Evolutionary conservation across 306 rosid genomes (phyloP), one percentile per base, ranked within the genome.

Genomic region (Mucuna pruriens): DNA sequence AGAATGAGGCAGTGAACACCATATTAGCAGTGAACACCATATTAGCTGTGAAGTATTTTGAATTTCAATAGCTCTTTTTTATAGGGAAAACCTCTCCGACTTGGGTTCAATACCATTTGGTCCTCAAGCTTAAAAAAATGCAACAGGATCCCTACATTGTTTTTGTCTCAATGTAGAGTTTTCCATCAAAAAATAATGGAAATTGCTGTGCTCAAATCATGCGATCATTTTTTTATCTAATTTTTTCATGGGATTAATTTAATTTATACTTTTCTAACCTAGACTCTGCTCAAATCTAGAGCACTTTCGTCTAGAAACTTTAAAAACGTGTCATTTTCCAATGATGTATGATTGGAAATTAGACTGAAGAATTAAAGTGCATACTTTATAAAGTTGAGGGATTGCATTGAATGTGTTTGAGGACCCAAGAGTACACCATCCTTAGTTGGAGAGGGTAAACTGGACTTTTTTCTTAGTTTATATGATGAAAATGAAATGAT

Each of bases 401-500:
- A 20, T 39, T 66, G 31, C 11, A 20, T 20, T 63, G 46, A 20
- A 5, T 19, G 17, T 63, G 29, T 54, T 54, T n/a, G 58, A 51
- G 74, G 54, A 11, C 74, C 55, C 31, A 9, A 25, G n/a, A 16
- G 33, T n/a, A n/a, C 74, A 25, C 38, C 1, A 26, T 55, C 75
- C 26, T 70, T 29, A 25, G 61, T 31, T 71, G 42, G 57, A 57
- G 57, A 6, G 78, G 40, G 22, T 29, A 38, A 23, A 45, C 12
- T 15, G 68, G 40, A 39, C 16, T 15, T 74, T 9, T 29, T 39
- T 52, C 19, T 51, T 51, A 0, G 48, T 5, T 48, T 48, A 36
- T 48, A 26, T 40, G 38, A 77, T 65, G 38, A 70, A 83, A 83
- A n/a, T 45, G 65, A 64, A 33, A 33, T 11, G 45, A 25, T 62